Evolutionary conservation across 2,329 filamentous ascomycete genomes (phyloP), one percentile per base, ranked within the genome.

Genomic region (Rhynchosporium agropyri): DNA sequence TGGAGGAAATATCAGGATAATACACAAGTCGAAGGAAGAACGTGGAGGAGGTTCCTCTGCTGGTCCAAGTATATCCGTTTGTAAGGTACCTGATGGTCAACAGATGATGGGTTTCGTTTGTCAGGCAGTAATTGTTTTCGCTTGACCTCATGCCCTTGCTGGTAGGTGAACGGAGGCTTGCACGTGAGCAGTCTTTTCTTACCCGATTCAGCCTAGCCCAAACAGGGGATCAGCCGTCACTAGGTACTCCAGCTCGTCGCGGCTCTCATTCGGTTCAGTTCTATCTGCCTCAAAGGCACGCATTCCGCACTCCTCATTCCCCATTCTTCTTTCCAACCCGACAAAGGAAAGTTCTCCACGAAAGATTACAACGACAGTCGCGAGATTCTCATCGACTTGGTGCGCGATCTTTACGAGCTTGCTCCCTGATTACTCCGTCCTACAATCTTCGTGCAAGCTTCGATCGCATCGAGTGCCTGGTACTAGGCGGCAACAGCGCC

Each of bases 281-380:
- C 33, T 5, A 36, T 36, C 33, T 36, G 6, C 33, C 29, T 33
- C 28, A 51, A 53, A 38, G 50, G 31, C 33, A 26, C 51, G 51
- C 51, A 54, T 54, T 53, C 51, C 36, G 13, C 20, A 28, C 13
- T 20, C 20, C 33, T 20, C 20, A 20, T 20, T 20, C 20, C 20
- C 20, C 20, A 20, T 20, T 20, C 20, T 20, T 20, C 20, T 20
- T 20, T 20, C 20, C 20, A 26, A 49, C 8, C 20, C 1, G 3
- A 54, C 51, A 54, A 54, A 54, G 51, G 38, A 20, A 42, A 3
- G n/a, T 38, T 20, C 51, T 54, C 36, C 33, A 42, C n/a, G 38
- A 20, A 49, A 46, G 29, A 46, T 4, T 13, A 43, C 40, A 12
- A 12, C 40, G 15, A 43, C 40, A 12, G 15, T 43, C 10, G 1